phyloP scores from a whole-genome alignment of 768 basidiomycete species.

The Tulasnella calospora region DNA sequence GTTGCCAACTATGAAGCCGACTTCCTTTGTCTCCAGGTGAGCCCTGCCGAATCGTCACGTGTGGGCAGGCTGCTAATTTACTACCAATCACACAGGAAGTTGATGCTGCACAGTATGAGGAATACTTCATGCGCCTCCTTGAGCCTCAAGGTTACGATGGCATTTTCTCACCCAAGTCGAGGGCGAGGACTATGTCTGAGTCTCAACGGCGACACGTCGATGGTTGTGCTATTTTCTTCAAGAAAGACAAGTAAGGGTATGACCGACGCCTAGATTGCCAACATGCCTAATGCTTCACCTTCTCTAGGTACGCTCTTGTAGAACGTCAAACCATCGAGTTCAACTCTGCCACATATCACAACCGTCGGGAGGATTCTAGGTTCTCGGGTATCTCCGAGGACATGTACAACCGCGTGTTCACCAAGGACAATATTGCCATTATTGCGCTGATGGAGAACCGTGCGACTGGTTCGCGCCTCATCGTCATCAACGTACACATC shows the following conservation, averaged over 20 bases:
- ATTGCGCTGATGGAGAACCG: conserved; percentile 81
- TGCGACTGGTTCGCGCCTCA: conserved; percentile 77
- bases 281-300: neutral
- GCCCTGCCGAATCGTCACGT: too few relatives aligned
- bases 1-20: conserved; percentile 76
- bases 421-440: conserved; percentile 89
- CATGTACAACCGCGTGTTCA: conserved; percentile 98
- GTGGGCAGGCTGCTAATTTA: neutral
- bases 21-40: conserved; percentile 78
- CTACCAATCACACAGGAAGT: conserved; percentile 52
- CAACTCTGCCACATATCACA: conserved; percentile 39
- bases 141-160: conserved; percentile 79
- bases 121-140: conserved; percentile 76
- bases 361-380: conserved; percentile 4
- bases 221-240: conserved; percentile 96
- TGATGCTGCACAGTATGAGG: conserved; percentile 86
- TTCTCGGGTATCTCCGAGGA: conserved; percentile 93
- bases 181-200: conserved; percentile 88
- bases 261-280: neutral
- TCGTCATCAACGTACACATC: conserved; percentile 87
- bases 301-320: conserved; percentile 75
- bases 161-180: conserved; percentile 84
- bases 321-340: conserved; percentile 94
- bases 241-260: conserved; percentile 67
- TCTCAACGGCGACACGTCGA: conserved; percentile 84